Conservation (phyloP, 371 early-diverging fungal species). For the Syncephalastrum racemosum region DNA sequence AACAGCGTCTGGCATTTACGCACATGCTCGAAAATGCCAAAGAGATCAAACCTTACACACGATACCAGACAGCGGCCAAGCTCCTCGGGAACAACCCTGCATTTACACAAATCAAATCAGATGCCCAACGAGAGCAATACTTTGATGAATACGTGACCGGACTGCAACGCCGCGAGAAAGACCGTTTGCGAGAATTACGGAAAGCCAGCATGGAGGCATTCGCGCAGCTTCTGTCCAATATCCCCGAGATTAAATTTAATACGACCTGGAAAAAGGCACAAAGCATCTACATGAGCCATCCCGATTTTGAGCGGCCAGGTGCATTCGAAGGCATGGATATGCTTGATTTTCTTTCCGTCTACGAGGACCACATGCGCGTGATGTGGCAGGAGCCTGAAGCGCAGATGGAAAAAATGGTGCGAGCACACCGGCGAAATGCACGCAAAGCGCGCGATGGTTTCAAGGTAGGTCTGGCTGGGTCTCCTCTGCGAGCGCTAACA, state of each 20-base stretch:
- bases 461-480: constrained; percentile 28
- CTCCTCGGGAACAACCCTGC: constrained; percentile 47
- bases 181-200: constrained; percentile 60
- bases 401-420: constrained; percentile 34
- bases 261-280: constrained; percentile 76
- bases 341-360: constrained; percentile 77
- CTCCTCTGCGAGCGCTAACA: background rate
- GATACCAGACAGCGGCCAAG: constrained; percentile 52
- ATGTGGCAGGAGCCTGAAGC: constrained; percentile 64
- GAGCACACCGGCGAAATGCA: constrained; percentile 54
- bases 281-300: constrained; percentile 41
- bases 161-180: constrained; percentile 58
- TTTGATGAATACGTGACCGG: constrained; percentile 70
- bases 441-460: constrained; percentile 72
- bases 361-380: constrained; percentile 72
- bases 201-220: constrained; percentile 69
- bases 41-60: constrained; percentile 50
- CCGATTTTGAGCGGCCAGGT: constrained; percentile 53
- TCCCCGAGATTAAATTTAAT: constrained; percentile 62
- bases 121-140: constrained; percentile 50
- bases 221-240: constrained; percentile 48
- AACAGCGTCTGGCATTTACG: constrained; percentile 43
- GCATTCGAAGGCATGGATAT: constrained; percentile 73
- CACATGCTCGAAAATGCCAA: constrained; percentile 40
- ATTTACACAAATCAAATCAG: constrained; percentile 49